Evolutionary conservation across 768 basidiomycete genomes (phyloP).

Genomic region (Tricholoma furcatifolium): DNA sequence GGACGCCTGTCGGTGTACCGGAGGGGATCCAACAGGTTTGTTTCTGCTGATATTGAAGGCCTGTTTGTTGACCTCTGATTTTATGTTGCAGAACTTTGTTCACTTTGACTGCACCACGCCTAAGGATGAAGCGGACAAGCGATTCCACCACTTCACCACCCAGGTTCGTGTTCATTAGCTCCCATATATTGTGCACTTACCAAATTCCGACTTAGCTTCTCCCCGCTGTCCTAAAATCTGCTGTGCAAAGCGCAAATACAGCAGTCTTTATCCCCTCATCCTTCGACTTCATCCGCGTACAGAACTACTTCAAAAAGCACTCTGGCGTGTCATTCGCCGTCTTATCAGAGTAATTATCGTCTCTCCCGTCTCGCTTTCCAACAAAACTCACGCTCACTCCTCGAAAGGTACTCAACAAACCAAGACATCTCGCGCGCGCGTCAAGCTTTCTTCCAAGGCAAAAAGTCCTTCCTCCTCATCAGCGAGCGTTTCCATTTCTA

Average conservation of each 20-base stretch:
- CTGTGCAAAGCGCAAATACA: slow-evolving; percentile 88
- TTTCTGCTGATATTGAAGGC: not conserved
- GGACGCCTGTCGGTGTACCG: slow-evolving; percentile 75
- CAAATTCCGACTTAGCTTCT: slow-evolving; percentile 55
- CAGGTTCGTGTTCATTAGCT: slow-evolving; percentile 48
- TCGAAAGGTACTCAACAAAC: slow-evolving; percentile 80
- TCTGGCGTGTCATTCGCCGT: slow-evolving; percentile 72
- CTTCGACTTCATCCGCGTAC: slow-evolving; percentile 92
- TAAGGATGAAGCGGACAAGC: slow-evolving; percentile 80
- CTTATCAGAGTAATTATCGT: slow-evolving; percentile 76
- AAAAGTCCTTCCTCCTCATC: slow-evolving; percentile 83
- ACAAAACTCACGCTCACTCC: not conserved
- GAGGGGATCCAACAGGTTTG: slow-evolving; percentile 81
- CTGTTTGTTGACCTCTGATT: not conserved
- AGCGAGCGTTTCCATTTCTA: slow-evolving; percentile 99
- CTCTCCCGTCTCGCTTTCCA: not conserved
- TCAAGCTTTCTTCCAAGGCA: slow-evolving; percentile 87
- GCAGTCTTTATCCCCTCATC: slow-evolving; percentile 91
- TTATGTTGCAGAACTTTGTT: slow-evolving; percentile 55
- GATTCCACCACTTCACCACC: slow-evolving; percentile 85
- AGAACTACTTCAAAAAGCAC: slow-evolving; percentile 80
- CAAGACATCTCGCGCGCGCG: slow-evolving; percentile 93
- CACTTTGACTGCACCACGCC: slow-evolving; percentile 71
- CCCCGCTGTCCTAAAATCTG: slow-evolving; percentile 83
- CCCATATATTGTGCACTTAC: not conserved